Conservation (phyloP, 495 filamentous ascomycete genomes). For the Haplographium delicatum region DNA sequence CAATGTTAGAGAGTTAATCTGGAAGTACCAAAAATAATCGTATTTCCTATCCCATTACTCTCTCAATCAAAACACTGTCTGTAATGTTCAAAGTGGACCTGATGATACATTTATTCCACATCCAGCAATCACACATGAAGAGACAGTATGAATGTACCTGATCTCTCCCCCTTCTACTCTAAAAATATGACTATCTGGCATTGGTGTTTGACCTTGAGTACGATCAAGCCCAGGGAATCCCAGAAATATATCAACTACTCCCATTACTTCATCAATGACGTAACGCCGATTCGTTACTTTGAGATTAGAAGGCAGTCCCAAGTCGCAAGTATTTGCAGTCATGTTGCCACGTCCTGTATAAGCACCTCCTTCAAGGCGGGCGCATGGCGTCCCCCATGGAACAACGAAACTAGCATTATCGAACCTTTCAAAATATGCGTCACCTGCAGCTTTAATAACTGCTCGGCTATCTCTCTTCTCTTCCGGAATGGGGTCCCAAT, state of each 20-base stretch:
- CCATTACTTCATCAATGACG: slow-evolving; percentile 40
- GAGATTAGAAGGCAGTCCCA: slow-evolving; percentile 29
- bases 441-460: slow-evolving; percentile 40
- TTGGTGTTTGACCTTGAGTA: slow-evolving; percentile 12
- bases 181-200: slow-evolving; percentile 33
- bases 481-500: slow-evolving; percentile 36
- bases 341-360: slow-evolving; percentile 30
- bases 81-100: too few species aligned
- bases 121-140: slow-evolving; percentile 5
- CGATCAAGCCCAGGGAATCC: slow-evolving; percentile 33
- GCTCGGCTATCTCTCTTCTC: slow-evolving; percentile 33
- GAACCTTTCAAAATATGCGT: slow-evolving; percentile 43
- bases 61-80: too few species aligned
- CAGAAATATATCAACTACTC: slow-evolving; percentile 36
- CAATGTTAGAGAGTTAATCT: too few species aligned
- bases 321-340: slow-evolving; percentile 29
- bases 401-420: slow-evolving; percentile 33
- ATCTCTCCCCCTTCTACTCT: slow-evolving; percentile 34
- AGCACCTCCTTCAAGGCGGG: slow-evolving; percentile 41
- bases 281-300: slow-evolving; percentile 33
- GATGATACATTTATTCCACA: slow-evolving; percentile 14
- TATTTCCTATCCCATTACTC: too few species aligned
- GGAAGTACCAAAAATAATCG: too few species aligned
- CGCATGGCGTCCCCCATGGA: slow-evolving; percentile 42
- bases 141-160: slow-evolving; percentile 29